Percentiles rank a stretch among this genome's conserved stretches.
These are phyloP conservation scores for Daldinia concentrica DNA, from an alignment of 495 filamentous ascomycete genomes.

Conservation along the genomic window DNA sequence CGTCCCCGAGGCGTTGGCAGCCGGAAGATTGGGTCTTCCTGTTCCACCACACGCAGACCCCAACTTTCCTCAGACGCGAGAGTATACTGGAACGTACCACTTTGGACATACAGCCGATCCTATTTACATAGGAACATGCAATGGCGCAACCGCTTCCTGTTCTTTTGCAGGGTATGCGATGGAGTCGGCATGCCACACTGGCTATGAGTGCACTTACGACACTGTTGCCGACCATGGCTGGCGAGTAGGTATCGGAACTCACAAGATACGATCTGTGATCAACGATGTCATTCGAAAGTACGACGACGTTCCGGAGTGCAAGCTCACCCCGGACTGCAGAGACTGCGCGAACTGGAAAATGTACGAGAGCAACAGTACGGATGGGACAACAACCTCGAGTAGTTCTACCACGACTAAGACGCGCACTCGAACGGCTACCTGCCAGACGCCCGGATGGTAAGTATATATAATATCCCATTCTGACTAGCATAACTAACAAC, in stretches of 20 bases:
- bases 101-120: conserved; percentile 97
- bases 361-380: conserved; percentile 87
- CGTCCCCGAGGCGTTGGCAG: conserved; percentile 86
- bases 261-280: conserved; percentile 87
- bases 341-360: conserved; percentile 96
- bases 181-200: conserved; percentile 90
- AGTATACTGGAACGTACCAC: conserved; percentile 84
- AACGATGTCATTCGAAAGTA: conserved; percentile 85
- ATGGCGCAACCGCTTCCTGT: conserved; percentile 85
- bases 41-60: conserved; percentile 80
- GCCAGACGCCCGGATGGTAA: conserved; percentile 84
- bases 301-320: conserved; percentile 78
- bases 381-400: conserved; percentile 69
- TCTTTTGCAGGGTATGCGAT: conserved; percentile 94
- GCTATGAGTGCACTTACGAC: conserved; percentile 87
- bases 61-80: conserved; percentile 71
- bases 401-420: conserved; percentile 66
- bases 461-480: not conserved
- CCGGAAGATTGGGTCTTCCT: conserved; percentile 84
- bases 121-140: conserved; percentile 92
- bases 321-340: conserved; percentile 75
- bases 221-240: conserved; percentile 89
- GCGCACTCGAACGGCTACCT: conserved; percentile 80
- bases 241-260: conserved; percentile 84
- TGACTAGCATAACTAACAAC: conserved; percentile 7